Base-by-base conservation (phyloP, 2,329 filamentous ascomycete species). In the Arthrobotrys megalospora region DNA sequence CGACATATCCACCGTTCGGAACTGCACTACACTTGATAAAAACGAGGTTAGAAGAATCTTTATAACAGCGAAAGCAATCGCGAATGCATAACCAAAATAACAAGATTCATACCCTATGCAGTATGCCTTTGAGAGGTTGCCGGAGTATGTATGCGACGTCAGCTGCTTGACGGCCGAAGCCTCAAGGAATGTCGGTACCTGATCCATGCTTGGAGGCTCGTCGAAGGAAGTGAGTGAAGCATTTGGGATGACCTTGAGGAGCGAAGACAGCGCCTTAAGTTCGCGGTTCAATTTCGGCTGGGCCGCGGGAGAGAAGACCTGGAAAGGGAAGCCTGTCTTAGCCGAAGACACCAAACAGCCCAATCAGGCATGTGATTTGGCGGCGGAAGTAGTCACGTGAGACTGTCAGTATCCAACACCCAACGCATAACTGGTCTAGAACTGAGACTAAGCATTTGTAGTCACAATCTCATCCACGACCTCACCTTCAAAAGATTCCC, bases 1-100 rank as follows among this genome's bases (percentile, higher is more conserved):
- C 90, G 14, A 92, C 88, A 81, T 91, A 91, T 73, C 91, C 91
- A 65, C 91, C 91, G 83, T 93, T 90, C 5, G 91, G 91, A 11
- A 93, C 91, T 91, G 81, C 41, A 53, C 36, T n/a, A 36, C 55
- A 62, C 81, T 73, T 77, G 66, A 76, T 70, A 50, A 50, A 5
- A 16, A 12, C n/a, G 3, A 58, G 2, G 52, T 75, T 67, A 75
- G 52, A 50, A 34, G 16, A 10, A 21, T 14, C 21, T 19, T 21
- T 48, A 63, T 8, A 41, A 16, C 3, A 16, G 47, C 24, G 3
- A 7, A 50, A 14, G 5, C 24, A 28, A 28, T 28, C 21, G 3
- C 5, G 5, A 3, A 28, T 28, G 21, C 8, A 28, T 14, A 28
- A 28, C 21, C 3, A 14, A 50, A 12, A 28, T 24, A 19, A 50